Conservation (phyloP, 2,329 filamentous ascomycete species). For the Emmonsia crescens region DNA sequence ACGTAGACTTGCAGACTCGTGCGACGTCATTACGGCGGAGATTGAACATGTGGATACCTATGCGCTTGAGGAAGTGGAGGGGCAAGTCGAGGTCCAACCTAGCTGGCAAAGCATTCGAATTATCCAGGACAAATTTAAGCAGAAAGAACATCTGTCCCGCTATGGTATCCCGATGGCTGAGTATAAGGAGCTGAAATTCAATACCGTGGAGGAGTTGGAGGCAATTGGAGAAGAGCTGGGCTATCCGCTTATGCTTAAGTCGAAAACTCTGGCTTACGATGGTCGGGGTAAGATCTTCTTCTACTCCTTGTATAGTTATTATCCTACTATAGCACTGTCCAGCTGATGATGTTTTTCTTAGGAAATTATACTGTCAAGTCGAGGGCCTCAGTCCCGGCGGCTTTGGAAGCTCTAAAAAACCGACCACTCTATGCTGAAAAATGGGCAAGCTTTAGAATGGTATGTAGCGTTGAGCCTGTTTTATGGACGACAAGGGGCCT, state of each 20-base stretch:
- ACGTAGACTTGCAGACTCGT: constrained; percentile 61
- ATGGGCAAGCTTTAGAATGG: constrained; percentile 70
- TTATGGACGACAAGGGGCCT: background rate
- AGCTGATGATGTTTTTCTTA: constrained; percentile 9
- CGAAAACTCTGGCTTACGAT: constrained; percentile 81
- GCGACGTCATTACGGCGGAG: constrained; percentile 80
- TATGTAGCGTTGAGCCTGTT: constrained; percentile 12
- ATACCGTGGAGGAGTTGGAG: constrained; percentile 50
- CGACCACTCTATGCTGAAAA: constrained; percentile 77
- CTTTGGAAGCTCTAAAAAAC: constrained; percentile 56
- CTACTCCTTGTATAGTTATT: background rate
- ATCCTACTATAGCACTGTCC: background rate
- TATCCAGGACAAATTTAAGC: constrained; percentile 88
- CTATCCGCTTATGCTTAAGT: constrained; percentile 87
- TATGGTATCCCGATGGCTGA: constrained; percentile 61
- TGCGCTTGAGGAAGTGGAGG: constrained; percentile 67
- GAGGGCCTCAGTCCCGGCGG: constrained; percentile 50
- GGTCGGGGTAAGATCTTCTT: constrained; percentile 52
- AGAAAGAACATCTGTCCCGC: constrained; percentile 68
- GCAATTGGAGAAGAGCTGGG: constrained; percentile 55
- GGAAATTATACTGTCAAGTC: constrained; percentile 58
- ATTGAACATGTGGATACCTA: constrained; percentile 93
- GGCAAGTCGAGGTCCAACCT: constrained; percentile 60
- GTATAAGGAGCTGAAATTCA: constrained; percentile 54
- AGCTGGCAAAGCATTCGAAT: constrained; percentile 76